Percentiles rank a stretch among this genome's conserved stretches.
phyloP scores from a whole-genome alignment of 805 yeast species.

The Sungouiozyma intestinalis region DNA sequence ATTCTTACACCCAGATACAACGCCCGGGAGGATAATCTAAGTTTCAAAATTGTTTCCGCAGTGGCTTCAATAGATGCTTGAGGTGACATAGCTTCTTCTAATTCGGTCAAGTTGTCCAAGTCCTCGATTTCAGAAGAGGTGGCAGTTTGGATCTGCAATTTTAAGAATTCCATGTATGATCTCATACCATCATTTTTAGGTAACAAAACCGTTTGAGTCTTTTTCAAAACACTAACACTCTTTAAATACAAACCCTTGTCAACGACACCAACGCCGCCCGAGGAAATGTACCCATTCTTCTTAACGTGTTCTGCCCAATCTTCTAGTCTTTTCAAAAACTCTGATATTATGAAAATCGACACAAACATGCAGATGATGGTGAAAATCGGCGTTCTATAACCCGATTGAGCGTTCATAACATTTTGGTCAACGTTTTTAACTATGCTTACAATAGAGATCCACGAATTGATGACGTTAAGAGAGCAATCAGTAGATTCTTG shows the following conservation, averaged over 20 bases:
- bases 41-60: slow-evolving; percentile 37
- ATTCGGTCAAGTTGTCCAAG: slow-evolving; percentile 45
- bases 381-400: slow-evolving; percentile 67
- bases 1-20: slow-evolving; percentile 65
- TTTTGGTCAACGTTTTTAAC: background rate
- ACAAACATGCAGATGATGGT: slow-evolving; percentile 57
- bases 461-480: slow-evolving; percentile 48
- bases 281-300: slow-evolving; percentile 12
- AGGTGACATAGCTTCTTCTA: slow-evolving; percentile 29
- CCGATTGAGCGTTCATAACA: slow-evolving; percentile 48
- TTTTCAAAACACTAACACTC: slow-evolving; percentile 48
- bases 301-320: slow-evolving; percentile 22
- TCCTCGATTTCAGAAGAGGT: background rate
- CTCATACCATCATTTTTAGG: slow-evolving; percentile 39
- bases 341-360: slow-evolving; percentile 51
- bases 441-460: slow-evolving; percentile 64
- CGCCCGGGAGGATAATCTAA: slow-evolving; percentile 45
- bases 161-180: slow-evolving; percentile 47
- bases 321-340: slow-evolving; percentile 48
- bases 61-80: slow-evolving; percentile 35
- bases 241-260: slow-evolving; percentile 57
- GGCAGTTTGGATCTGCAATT: slow-evolving; percentile 36
- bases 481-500: slow-evolving; percentile 53
- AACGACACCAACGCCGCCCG: slow-evolving; percentile 28
- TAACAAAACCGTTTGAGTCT: slow-evolving; percentile 47